Conservation (phyloP, 225 moss, liverwort and hornwort genomes). For the Marchantia polymorpha region DNA sequence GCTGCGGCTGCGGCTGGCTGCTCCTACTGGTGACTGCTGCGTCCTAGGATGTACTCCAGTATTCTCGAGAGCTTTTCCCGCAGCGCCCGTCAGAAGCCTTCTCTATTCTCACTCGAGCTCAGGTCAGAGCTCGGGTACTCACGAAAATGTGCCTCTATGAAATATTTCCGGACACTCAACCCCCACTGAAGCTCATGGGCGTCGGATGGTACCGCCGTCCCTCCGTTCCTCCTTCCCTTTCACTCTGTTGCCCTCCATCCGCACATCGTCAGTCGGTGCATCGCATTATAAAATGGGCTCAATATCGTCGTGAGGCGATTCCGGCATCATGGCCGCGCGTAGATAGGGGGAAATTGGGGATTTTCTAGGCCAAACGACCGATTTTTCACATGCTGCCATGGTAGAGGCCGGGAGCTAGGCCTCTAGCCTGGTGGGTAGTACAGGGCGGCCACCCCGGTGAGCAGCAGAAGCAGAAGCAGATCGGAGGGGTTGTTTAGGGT, state of each 20-base stretch:
- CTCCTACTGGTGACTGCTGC: background rate
- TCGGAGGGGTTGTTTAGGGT: background rate
- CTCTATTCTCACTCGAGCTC: background rate
- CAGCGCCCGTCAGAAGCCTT: background rate
- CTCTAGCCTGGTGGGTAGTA: background rate
- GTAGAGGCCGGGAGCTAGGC: background rate
- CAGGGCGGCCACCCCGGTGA: background rate
- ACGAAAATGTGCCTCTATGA: background rate
- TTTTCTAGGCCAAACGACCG: background rate
- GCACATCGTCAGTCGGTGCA: too few relatives aligned
- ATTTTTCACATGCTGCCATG: background rate
- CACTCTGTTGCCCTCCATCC: too few relatives aligned
- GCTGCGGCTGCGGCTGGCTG: constrained; percentile 3
- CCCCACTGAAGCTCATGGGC: too few relatives aligned
- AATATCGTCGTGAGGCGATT: too few relatives aligned
- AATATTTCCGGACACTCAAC: too few relatives aligned
- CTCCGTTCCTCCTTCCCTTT: background rate
- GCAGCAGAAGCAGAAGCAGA: background rate
- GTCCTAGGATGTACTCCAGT: background rate
- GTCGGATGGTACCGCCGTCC: too few relatives aligned
- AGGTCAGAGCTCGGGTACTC: background rate
- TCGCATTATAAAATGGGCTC: too few relatives aligned
- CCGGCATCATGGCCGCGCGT: too few relatives aligned
- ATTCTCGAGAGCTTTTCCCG: constrained; percentile 7
- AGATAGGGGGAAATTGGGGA: too few relatives aligned